These are phyloP conservation scores for Eragrostis nindensis DNA, from an alignment of 176 grass and related monocot species.

Conservation along the genomic window DNA sequence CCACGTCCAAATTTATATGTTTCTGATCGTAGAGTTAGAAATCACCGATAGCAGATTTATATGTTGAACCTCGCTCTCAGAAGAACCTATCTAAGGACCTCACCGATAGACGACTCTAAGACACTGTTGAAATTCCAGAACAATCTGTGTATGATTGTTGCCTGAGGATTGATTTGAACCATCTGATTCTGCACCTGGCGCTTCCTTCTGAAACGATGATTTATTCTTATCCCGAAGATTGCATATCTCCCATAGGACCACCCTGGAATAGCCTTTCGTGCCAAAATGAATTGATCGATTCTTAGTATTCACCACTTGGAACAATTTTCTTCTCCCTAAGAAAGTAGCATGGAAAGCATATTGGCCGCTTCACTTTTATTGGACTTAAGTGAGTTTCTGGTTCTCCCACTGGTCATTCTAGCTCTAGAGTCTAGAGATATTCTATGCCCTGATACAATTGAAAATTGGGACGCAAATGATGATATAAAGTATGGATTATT, in stretches of 20 bases:
- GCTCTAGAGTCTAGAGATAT: conserved; percentile 50
- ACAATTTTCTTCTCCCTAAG: not conserved
- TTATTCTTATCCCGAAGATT: conserved; percentile 5
- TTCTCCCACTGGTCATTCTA: conserved; percentile 49
- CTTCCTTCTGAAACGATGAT: conserved; percentile 25
- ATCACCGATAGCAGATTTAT: not conserved
- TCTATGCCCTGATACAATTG: conserved; percentile 34
- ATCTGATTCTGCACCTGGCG: not conserved
- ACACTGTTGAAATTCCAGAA: not conserved
- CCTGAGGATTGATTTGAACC: not conserved
- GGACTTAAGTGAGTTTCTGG: conserved; percentile 49
- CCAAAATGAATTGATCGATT: conserved; percentile 52
- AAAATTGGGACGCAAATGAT: conserved; percentile 36
- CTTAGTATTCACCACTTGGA: conserved; percentile 59
- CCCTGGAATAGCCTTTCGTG: conserved; percentile 47
- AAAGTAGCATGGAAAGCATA: conserved; percentile 37
- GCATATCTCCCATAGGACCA: conserved; percentile 39
- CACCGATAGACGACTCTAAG: too few relatives aligned
- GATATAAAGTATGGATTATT: conserved; percentile 45
- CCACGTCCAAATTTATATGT: too few relatives aligned
- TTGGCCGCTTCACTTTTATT: conserved; percentile 37
- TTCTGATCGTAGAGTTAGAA: too few relatives aligned
- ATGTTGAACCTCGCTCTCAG: not conserved
- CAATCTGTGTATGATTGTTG: not conserved
- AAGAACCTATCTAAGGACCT: not conserved